Evolutionary conservation across 208 protist species (phyloP).

Genomic region (Trypanosoma brucei): DNA sequence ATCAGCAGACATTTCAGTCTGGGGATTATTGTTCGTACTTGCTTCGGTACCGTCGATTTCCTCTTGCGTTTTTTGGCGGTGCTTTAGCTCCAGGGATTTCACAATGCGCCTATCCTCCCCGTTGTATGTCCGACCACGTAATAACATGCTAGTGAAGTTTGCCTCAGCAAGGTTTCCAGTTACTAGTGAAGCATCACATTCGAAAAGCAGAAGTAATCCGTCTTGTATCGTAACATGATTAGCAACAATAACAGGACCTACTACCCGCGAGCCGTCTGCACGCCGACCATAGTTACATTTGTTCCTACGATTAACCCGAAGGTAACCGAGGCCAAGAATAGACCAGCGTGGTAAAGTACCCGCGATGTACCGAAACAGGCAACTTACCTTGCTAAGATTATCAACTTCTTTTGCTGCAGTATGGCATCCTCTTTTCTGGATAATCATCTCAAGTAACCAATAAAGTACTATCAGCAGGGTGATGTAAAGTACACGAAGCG

Average conservation of each 20-base stretch:
- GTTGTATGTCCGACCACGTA: neutral
- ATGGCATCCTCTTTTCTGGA: too few relatives aligned
- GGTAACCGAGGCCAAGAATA: constrained; percentile 9
- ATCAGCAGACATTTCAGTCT: neutral
- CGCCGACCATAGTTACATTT: neutral
- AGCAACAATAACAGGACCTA: constrained; percentile 10
- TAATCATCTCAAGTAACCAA: neutral
- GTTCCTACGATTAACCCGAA: constrained; percentile 3
- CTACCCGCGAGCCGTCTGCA: neutral
- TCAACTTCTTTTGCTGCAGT: neutral
- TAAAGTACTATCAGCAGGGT: neutral
- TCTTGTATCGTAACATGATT: constrained; percentile 17
- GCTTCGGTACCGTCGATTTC: neutral
- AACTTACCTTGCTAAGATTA: neutral
- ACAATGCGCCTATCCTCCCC: neutral
- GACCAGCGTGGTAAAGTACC: neutral
- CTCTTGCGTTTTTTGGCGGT: neutral
- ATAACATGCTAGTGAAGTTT: neutral
- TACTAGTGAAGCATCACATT: constrained; percentile 2
- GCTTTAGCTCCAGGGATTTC: neutral
- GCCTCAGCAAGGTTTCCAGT: neutral
- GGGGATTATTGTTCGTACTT: neutral
- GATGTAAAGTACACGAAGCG: constrained; percentile 4
- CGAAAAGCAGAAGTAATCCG: constrained; percentile 2
- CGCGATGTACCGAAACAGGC: neutral